These are phyloP conservation scores for Oryza coarctata DNA, from an alignment of 176 grass and related monocot genomes.

Conservation along the genomic window DNA sequence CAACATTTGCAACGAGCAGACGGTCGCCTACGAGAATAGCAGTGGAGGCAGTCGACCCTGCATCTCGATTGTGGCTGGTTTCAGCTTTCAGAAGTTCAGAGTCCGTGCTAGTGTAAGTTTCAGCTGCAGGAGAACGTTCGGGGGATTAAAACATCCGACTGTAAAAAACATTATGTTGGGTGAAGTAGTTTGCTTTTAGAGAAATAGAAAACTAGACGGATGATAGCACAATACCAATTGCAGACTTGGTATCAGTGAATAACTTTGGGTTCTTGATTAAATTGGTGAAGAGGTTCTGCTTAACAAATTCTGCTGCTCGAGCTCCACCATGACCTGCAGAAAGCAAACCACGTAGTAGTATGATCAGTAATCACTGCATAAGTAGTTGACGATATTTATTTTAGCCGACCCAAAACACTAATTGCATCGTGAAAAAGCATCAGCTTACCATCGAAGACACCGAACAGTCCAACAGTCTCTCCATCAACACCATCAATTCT, in stretches of 20 bases:
- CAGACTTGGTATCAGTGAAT: constrained; percentile 78
- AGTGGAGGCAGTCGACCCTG: constrained; percentile 82
- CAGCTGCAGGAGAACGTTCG: constrained; percentile 43
- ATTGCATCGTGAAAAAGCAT: not conserved
- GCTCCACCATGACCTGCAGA: constrained; percentile 76
- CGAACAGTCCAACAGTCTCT: constrained; percentile 75
- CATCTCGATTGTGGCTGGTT: constrained; percentile 61
- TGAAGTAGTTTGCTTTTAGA: not conserved
- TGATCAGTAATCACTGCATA: not conserved
- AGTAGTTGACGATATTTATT: too few species aligned
- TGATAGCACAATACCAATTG: constrained; percentile 53
- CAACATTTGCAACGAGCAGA: constrained; percentile 80
- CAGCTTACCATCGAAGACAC: constrained; percentile 76
- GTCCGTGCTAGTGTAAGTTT: constrained; percentile 81
- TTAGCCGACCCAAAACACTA: not conserved
- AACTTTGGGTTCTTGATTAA: constrained; percentile 80
- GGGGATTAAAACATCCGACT: not conserved
- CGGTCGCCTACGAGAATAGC: constrained; percentile 82
- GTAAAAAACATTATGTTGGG: not conserved
- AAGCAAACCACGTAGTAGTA: not conserved
- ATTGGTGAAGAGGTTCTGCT: constrained; percentile 84
- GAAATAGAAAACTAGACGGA: not conserved
- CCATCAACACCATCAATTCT: constrained; percentile 76
- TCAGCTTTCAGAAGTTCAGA: constrained; percentile 79
- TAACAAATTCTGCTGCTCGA: constrained; percentile 85